Evolutionary conservation across 148 eudicot species (phyloP).

Genomic region (Chenopodium album): DNA sequence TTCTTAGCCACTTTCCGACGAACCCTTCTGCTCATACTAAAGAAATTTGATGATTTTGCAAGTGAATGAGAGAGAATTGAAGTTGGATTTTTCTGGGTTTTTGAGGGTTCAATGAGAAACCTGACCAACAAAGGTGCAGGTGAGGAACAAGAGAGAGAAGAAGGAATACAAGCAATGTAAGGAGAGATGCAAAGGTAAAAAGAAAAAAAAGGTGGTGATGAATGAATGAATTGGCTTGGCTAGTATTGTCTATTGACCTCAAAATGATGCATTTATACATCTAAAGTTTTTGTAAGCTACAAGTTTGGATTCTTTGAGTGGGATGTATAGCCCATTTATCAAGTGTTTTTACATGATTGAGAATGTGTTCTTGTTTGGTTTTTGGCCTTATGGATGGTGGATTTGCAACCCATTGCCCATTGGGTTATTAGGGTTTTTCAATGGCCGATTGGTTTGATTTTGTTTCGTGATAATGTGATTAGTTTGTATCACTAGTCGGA

Average conservation of each 20-base stretch:
- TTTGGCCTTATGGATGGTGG: neutral
- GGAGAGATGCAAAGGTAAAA: neutral
- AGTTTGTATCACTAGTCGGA: no score
- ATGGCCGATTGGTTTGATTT: no score
- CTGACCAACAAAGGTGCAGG: neutral
- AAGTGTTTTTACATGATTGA: neutral
- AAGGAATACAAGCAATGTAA: neutral
- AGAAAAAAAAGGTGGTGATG: neutral
- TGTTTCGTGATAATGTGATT: no score
- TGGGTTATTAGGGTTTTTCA: no score
- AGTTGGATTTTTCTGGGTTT: neutral
- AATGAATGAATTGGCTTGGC: no score
- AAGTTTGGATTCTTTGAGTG: neutral
- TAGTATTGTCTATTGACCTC: constrained; percentile 1
- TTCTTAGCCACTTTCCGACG: constrained; percentile 34
- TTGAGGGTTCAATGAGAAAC: constrained; percentile 17
- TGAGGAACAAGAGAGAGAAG: neutral
- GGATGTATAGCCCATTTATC: neutral
- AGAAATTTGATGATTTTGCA: no score
- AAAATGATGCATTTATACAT: neutral
- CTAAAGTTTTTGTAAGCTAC: neutral
- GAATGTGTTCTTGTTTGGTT: neutral
- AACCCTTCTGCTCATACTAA: constrained; percentile 33
- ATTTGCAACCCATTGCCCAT: neutral
- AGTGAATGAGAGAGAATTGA: neutral